Conservation (phyloP, 2,329 filamentous ascomycete genomes). For the Diaporthe velutina region DNA sequence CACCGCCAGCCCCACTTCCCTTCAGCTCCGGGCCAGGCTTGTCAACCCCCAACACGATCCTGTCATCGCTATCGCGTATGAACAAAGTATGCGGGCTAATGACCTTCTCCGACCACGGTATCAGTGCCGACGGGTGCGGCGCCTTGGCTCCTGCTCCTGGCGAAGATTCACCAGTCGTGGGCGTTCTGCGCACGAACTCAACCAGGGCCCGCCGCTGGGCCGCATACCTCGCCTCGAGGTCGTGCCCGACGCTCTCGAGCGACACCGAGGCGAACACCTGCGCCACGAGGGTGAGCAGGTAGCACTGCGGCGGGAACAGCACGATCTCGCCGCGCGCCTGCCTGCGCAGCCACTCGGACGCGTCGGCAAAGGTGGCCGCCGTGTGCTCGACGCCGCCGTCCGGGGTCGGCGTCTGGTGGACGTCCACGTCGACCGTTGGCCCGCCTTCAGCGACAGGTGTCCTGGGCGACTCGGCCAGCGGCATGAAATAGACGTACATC, state of each 20-base stretch:
- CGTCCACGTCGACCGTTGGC: conserved; percentile 57
- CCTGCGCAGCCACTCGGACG: conserved; percentile 76
- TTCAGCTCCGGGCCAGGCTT: conserved; percentile 69
- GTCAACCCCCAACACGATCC: conserved; percentile 68
- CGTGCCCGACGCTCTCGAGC: conserved; percentile 42
- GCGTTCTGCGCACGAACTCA: conserved; percentile 62
- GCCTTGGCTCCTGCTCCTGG: conserved; percentile 49
- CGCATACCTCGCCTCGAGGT: conserved; percentile 51
- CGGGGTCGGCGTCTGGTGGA: conserved; percentile 76
- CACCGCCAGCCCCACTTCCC: conserved; percentile 63
- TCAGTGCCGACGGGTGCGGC: conserved; percentile 56
- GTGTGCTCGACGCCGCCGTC: conserved; percentile 74
- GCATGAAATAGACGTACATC: conserved; percentile 96
- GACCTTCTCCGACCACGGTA: conserved; percentile 72
- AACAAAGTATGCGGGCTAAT: conserved; percentile 68
- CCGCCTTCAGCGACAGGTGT: not conserved
- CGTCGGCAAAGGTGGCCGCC: conserved; percentile 81
- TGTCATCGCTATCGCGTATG: conserved; percentile 57
- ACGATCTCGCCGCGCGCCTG: conserved; percentile 78
- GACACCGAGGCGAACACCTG: conserved; percentile 61
- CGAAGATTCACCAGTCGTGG: conserved; percentile 46
- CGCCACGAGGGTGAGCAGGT: conserved; percentile 73
- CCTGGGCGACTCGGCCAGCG: conserved; percentile 56
- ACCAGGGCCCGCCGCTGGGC: conserved; percentile 66
- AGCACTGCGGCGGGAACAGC: conserved; percentile 91